Base-by-base conservation (phyloP, 306 rosid genomes). In the Vigna trinervia region DNA sequence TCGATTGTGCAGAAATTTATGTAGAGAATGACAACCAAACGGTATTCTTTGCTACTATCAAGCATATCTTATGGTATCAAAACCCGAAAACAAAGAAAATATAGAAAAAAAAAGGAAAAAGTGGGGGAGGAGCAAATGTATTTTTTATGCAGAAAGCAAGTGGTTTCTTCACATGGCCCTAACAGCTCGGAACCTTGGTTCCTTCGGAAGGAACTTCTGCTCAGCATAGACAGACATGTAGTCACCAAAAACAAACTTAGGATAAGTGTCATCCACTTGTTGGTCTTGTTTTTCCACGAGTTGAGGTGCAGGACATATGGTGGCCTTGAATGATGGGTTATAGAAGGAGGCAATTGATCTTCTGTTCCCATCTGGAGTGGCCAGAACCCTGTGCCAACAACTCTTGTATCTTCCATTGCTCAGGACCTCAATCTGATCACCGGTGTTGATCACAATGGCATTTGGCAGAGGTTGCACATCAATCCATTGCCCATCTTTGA, bases 361-460 rank as follows among this genome's bases (percentile, higher is more conserved):
- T 68, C 99, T 88, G 47, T 87, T 95, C 69, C 91, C 94, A 17
- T 81, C 82, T 6, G 90, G 74, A 22, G 71, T 50, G 58, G 86
- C 90, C 88, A 90, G 48, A 85, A 95, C 90, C 82, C 90, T 78
- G 82, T 95, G 99, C 97, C 97, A 92, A 54, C 89, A 94, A 77
- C 99, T 95, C 88, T 92, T 95, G 87, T 92, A 95, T 50, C 78
- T 78, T 10, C 99, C 99, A 85, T 92, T 95, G 88, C 90, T 92
- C 12, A 95, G 87, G 41, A 92, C 99, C 88, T 95, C 99, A 80
- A 95, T 88, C 87, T 95, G 99, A 82, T 95, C 99, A n/a, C 99
- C 99, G 1, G 92, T 89, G 89, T 95, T 95, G 78, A 95, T 89
- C 60, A 95, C 97, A 34, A 95, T 95, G 54, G 99, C 86, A 68